Percentiles rank a stretch among this genome's conserved stretches.
These are phyloP conservation scores for Linanthus parryae DNA, from an alignment of 148 eudicot species.

Conservation along the genomic window DNA sequence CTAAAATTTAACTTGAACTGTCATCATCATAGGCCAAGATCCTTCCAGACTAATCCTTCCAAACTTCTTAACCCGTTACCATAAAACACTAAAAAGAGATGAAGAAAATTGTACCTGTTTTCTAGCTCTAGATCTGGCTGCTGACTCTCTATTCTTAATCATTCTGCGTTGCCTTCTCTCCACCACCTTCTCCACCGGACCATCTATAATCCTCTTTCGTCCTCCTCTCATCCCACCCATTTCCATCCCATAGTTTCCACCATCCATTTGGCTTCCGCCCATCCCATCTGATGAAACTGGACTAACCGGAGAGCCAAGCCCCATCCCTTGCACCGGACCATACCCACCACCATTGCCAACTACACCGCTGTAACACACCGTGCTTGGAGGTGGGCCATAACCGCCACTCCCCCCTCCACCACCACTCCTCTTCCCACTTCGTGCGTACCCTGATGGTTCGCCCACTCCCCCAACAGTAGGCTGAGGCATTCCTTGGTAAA, in stretches of 20 bases:
- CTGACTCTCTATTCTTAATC: slow-evolving; percentile 90
- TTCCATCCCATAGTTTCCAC: slow-evolving; percentile 44
- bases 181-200: slow-evolving; percentile 81
- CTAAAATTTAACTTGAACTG: not conserved
- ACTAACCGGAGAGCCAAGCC: slow-evolving; percentile 56
- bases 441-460: slow-evolving; percentile 28
- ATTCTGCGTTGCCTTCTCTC: slow-evolving; percentile 88
- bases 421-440: slow-evolving; percentile 29
- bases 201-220: slow-evolving; percentile 60
- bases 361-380: slow-evolving; percentile 40
- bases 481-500: slow-evolving; percentile 32
- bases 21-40: not conserved
- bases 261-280: slow-evolving; percentile 42
- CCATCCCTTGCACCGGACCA: slow-evolving; percentile 29
- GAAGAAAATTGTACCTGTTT: slow-evolving; percentile 76
- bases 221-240: slow-evolving; percentile 50
- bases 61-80: not conserved
- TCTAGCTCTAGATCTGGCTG: slow-evolving; percentile 92
- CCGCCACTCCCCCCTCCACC: slow-evolving; percentile 31
- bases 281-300: slow-evolving; percentile 67
- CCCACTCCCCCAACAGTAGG: slow-evolving; percentile 23
- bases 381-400: slow-evolving; percentile 24
- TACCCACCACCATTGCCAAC: slow-evolving; percentile 24
- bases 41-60: not conserved
- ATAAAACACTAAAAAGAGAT: not conserved